These are phyloP conservation scores for Tinospora cordifolia DNA, from an alignment of 164 flowering plant genomes.

Conservation along the genomic window DNA sequence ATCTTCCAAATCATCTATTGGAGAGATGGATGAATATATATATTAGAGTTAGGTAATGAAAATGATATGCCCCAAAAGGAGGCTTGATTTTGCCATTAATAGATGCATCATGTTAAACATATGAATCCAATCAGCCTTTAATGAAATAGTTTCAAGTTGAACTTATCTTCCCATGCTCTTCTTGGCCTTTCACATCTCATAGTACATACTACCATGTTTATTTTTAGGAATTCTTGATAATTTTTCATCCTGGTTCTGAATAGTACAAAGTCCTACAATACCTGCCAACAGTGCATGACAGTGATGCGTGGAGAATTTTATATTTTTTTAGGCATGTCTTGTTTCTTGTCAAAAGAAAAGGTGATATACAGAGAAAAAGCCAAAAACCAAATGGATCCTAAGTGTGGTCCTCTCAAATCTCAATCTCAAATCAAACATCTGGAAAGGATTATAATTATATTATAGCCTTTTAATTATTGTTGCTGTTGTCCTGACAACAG, in stretches of 20 bases:
- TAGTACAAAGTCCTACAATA: not conserved
- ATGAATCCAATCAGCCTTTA: conserved; percentile 1
- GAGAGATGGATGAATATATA: not conserved
- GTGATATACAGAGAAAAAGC: not conserved
- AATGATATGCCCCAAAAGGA: not conserved
- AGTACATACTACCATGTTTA: not conserved
- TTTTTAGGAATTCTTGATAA: not conserved
- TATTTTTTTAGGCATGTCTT: too few relatives aligned
- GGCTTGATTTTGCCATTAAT: not conserved
- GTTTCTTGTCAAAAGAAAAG: not conserved
- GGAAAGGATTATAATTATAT: not conserved
- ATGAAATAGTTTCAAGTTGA: not conserved
- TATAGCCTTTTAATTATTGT: not conserved
- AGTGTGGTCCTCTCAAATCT: not conserved
- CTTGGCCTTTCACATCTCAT: not conserved
- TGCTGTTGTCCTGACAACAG: not conserved
- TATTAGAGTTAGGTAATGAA: not conserved
- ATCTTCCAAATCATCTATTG: conserved; percentile 1
- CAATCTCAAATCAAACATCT: not conserved
- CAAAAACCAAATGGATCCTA: not conserved
- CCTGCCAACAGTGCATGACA: not conserved
- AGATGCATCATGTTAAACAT: not conserved
- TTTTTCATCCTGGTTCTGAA: not conserved
- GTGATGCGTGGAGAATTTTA: not conserved
- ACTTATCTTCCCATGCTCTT: not conserved